phyloP scores from a whole-genome alignment of 2,329 filamentous ascomycete genomes.

The Albophoma yamanashiensis region DNA sequence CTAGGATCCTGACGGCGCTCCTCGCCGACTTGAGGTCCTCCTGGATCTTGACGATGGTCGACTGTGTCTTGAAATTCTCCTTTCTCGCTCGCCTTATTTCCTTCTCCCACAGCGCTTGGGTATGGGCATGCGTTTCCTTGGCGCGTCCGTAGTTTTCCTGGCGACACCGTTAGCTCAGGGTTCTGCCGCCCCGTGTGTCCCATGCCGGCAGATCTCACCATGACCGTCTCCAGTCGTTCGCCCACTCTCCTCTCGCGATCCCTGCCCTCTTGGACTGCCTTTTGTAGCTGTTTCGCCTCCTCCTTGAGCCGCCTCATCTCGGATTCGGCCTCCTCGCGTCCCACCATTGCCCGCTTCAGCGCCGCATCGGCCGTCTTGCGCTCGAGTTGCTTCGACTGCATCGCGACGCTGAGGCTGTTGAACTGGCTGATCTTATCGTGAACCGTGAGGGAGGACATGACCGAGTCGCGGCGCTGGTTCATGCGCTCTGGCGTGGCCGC shows the following conservation, averaged over 20 bases:
- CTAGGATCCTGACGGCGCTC: slow-evolving; percentile 38
- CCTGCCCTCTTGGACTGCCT: slow-evolving; percentile 52
- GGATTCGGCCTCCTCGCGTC: slow-evolving; percentile 61
- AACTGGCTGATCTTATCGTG: slow-evolving; percentile 63
- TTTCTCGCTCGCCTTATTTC: slow-evolving; percentile 60
- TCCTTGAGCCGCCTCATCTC: slow-evolving; percentile 55
- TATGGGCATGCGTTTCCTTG: slow-evolving; percentile 59
- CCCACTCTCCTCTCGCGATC: slow-evolving; percentile 56
- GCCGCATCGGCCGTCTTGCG: slow-evolving; percentile 56
- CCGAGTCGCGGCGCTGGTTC: slow-evolving; percentile 34
- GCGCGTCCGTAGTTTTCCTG: slow-evolving; percentile 61
- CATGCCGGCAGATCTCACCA: slow-evolving; percentile 38
- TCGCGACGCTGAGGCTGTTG: slow-evolving; percentile 54
- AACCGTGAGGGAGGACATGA: slow-evolving; percentile 37
- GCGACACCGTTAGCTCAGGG: not conserved
- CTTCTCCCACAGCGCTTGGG: slow-evolving; percentile 61
- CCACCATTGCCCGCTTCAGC: slow-evolving; percentile 54
- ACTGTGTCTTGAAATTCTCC: slow-evolving; percentile 67
- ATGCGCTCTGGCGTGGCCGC: slow-evolving; percentile 53
- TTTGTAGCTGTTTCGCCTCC: slow-evolving; percentile 44
- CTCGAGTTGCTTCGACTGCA: slow-evolving; percentile 49
- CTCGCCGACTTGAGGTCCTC: slow-evolving; percentile 59
- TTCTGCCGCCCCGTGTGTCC: not conserved
- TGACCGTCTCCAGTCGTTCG: slow-evolving; percentile 56
- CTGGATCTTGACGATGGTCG: slow-evolving; percentile 57